Evolutionary conservation across 495 filamentous ascomycete species (phyloP), one percentile per base, ranked within the genome.

Genomic region (Penicillium paxilli): DNA sequence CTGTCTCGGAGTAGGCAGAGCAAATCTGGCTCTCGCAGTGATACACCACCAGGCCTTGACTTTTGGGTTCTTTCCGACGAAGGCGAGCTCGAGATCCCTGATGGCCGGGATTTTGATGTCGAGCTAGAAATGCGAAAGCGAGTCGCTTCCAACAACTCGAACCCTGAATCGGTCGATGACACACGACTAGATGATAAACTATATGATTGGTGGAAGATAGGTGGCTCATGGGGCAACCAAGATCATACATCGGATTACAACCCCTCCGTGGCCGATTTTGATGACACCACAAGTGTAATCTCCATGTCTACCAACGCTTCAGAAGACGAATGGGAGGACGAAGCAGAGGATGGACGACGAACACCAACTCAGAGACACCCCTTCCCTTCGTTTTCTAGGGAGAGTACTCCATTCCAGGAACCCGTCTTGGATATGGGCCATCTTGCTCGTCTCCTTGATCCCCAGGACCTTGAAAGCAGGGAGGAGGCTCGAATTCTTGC

Each of bases 381-480:
- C 3, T 76, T 69, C 51, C 66, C 74, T 33, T 57, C 60, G 20
- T 63, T 66, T 23, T 79, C 80, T 6, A 77, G 84, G 5, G 83
- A 87, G 72, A 11, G 85, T 87, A 1, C 85, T 87, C 40, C 40
- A 0, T 56, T 82, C 6, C 61, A 74, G 11, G 89, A 92, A 49
- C 77, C 80, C 5, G 75, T 83, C 11, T 71, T 92, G n/a, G 84
- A 87, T 46, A 74, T 87, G 32, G 63, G 74, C 22, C 83, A 86
- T 46, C 80, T 98, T 10, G 88, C 93, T 7, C 79, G 82, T n/a
- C 83, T 98, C 0, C 85, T 98, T 2, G 81, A 96, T 60, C 95
- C 95, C 0, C 83, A 84, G 44, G 88, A 83, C 35, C 77, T 83
- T 0, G 88, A 92, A 50, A 87, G 92, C 49, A 81, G 85, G 32